Conservation (phyloP, 192 early-diverging fungal genomes). For the Rhizoclosmatium globosum region DNA sequence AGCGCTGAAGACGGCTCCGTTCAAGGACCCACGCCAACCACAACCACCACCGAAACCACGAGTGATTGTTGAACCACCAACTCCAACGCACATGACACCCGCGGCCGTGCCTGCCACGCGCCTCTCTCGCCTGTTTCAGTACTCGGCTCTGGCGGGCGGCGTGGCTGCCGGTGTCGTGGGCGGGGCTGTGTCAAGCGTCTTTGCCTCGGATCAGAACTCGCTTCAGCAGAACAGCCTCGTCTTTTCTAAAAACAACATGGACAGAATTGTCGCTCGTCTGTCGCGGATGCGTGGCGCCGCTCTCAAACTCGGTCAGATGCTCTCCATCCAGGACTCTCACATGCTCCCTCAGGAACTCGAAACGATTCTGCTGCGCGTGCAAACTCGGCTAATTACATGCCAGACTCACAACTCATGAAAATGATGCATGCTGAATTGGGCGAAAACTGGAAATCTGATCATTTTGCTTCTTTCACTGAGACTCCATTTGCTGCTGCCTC, state of each 20-base stretch:
- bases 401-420: conserved; percentile 79
- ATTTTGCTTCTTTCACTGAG: conserved; percentile 75
- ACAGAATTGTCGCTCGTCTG: conserved; percentile 85
- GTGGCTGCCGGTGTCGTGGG: conserved; percentile 75
- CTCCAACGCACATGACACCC: not conserved
- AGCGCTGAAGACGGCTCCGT: not conserved
- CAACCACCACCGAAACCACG: not conserved
- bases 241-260: conserved; percentile 80
- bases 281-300: conserved; percentile 96
- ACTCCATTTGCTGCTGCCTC: conserved; percentile 87
- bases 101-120: conserved; percentile 80
- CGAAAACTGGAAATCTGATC: not conserved
- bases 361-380: conserved; percentile 83
- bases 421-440: conserved; percentile 35
- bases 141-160: conserved; percentile 77
- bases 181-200: conserved; percentile 71
- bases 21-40: not conserved
- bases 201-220: conserved; percentile 46
- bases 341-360: conserved; percentile 83
- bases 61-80: not conserved
- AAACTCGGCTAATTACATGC: conserved; percentile 98
- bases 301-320: conserved; percentile 96
- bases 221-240: conserved; percentile 38
- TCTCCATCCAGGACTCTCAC: conserved; percentile 83
- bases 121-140: conserved; percentile 80